phyloP scores from a whole-genome alignment of 2,329 filamentous ascomycete species.

The Colletotrichum gigasporum region DNA sequence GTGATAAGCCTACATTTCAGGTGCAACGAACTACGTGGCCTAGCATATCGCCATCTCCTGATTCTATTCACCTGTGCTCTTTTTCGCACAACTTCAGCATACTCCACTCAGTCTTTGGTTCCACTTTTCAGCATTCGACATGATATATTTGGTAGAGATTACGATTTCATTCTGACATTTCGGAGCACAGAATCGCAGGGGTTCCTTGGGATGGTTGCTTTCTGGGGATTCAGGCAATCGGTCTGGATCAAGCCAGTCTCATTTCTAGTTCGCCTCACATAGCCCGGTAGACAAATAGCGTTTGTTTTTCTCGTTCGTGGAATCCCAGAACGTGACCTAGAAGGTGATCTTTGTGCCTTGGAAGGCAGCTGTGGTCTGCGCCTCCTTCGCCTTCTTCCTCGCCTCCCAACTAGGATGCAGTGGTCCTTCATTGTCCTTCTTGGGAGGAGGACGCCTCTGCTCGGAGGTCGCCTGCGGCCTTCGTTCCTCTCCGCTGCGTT shows the following conservation, averaged over 20 bases:
- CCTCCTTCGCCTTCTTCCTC: conserved; percentile 69
- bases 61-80: too few relatives aligned
- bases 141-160: too few relatives aligned
- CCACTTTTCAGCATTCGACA: too few relatives aligned
- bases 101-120: too few relatives aligned
- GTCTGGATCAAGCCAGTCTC: background rate
- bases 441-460: conserved; percentile 42
- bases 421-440: conserved; percentile 60
- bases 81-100: too few relatives aligned
- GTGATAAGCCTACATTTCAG: too few relatives aligned
- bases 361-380: conserved; percentile 61
- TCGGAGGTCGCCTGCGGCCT: conserved; percentile 43
- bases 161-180: too few relatives aligned
- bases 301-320: background rate
- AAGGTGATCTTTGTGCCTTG: conserved; percentile 62
- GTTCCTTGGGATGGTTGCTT: too few relatives aligned
- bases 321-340: background rate
- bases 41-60: too few relatives aligned
- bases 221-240: too few relatives aligned
- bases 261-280: background rate
- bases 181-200: too few relatives aligned
- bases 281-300: background rate
- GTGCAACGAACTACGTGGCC: too few relatives aligned
- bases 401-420: conserved; percentile 75
- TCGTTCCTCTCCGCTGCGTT: conserved; percentile 32